Evolutionary conservation across 306 rosid genomes (phyloP).

Genomic region (Aeschynomene evenia): DNA sequence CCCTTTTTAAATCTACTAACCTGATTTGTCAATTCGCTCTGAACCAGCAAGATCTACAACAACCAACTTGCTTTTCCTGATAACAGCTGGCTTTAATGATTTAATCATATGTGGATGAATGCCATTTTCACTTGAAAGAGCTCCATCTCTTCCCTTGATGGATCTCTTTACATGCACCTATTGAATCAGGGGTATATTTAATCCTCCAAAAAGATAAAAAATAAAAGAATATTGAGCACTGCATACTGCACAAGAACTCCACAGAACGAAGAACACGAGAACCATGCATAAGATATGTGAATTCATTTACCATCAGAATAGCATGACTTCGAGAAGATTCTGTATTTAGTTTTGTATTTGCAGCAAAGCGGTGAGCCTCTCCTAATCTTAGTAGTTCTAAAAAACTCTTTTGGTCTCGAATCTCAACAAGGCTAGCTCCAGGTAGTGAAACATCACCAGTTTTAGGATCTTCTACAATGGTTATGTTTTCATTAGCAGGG

Average conservation of each 20-base stretch:
- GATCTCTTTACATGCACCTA: conserved; percentile 85
- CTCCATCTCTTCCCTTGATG: conserved; percentile 71
- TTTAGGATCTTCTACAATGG: conserved; percentile 93
- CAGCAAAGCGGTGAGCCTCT: conserved; percentile 97
- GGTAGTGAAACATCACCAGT: conserved; percentile 96
- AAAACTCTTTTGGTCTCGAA: conserved; percentile 84
- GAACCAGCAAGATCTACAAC: conserved; percentile 99
- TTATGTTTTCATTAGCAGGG: conserved; percentile 88
- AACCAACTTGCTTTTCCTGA: conserved; percentile 86
- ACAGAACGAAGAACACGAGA: conserved; percentile 29
- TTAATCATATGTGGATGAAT: conserved; percentile 56
- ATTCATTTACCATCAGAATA: conserved; percentile 75
- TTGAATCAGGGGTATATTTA: conserved; percentile 31
- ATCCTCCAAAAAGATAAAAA: conserved; percentile 24
- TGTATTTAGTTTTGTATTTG: conserved; percentile 91
- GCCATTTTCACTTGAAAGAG: conserved; percentile 68
- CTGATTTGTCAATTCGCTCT: conserved; percentile 96
- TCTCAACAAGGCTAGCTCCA: conserved; percentile 84
- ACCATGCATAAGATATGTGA: conserved; percentile 20
- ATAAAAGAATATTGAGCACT: conserved; percentile 10
- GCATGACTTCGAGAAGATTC: conserved; percentile 99
- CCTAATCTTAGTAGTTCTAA: conserved; percentile 83
- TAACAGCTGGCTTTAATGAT: conserved; percentile 69
- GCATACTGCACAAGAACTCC: conserved; percentile 18
- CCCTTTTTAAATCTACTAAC: conserved; percentile 42